Percentiles rank a stretch among this genome's conserved stretches.
Conservation (phyloP, 129 eudicot genomes). For the Lonicera japonica region DNA sequence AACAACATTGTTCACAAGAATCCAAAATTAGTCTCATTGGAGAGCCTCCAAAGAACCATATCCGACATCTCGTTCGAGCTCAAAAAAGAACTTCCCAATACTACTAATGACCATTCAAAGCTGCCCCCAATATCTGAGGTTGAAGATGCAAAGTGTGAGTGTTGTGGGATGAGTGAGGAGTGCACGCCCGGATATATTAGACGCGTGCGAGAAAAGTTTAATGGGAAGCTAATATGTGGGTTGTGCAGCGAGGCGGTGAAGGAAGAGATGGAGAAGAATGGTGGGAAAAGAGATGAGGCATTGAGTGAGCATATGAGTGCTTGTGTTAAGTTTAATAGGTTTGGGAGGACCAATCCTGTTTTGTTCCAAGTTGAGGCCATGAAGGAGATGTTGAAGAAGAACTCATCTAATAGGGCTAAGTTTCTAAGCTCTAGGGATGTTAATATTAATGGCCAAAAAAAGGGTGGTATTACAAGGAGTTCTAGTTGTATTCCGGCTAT, state of each 20-base stretch:
- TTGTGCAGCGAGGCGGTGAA: constrained; percentile 83
- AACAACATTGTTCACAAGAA: constrained; percentile 4
- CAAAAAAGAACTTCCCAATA: constrained; percentile 36
- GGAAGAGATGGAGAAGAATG: constrained; percentile 77
- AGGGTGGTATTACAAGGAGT: constrained; percentile 65
- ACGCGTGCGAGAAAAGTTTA: constrained; percentile 41
- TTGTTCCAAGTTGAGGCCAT: constrained; percentile 79
- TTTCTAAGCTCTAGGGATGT: constrained; percentile 59
- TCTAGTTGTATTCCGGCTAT: constrained; percentile 82
- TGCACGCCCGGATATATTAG: constrained; percentile 71
- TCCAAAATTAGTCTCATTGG: constrained; percentile 58
- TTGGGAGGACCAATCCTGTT: constrained; percentile 75
- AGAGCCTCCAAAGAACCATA: constrained; percentile 58
- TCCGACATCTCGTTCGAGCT: constrained; percentile 72
- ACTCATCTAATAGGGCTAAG: constrained; percentile 23
- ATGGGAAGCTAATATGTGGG: constrained; percentile 82
- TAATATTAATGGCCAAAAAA: constrained; percentile 29
- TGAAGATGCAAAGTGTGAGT: constrained; percentile 90
- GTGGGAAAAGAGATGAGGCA: constrained; percentile 67
- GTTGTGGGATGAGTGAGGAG: constrained; percentile 92
- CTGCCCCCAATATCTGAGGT: constrained; percentile 72
- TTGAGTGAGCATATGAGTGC: constrained; percentile 60
- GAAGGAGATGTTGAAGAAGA: constrained; percentile 65
- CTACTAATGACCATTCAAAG: background rate
- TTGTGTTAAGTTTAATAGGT: constrained; percentile 63